phyloP scores from a whole-genome alignment of 2,329 filamentous ascomycete species.

The Tothia fuscella region DNA sequence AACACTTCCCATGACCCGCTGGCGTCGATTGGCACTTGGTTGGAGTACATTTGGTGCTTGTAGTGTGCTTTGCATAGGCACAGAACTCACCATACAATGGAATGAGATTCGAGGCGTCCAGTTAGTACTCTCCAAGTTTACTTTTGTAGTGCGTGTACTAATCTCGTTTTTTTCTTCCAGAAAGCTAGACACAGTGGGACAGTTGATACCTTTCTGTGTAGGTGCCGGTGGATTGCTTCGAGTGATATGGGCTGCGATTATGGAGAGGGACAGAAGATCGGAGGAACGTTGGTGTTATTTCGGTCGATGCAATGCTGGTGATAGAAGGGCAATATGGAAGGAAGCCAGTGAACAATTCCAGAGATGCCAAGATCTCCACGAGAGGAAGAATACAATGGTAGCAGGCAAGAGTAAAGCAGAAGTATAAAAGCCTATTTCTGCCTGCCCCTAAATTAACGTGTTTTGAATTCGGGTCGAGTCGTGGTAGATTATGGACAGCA shows the following conservation, averaged over 20 bases:
- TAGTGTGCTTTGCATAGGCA: constrained; percentile 12
- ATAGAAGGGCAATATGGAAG: constrained; percentile 1
- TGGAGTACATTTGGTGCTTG: constrained; percentile 5
- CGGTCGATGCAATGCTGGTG: not conserved
- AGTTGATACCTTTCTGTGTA: constrained; percentile 15
- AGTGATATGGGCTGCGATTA: constrained; percentile 9
- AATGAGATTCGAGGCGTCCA: constrained; percentile 17
- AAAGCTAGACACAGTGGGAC: constrained; percentile 14
- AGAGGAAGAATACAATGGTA: not conserved
- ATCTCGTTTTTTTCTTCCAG: no score
- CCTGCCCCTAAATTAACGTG: no score
- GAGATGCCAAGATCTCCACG: not conserved
- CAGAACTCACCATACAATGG: constrained; percentile 17
- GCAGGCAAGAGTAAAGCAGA: no score
- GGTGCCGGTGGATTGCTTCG: constrained; percentile 14
- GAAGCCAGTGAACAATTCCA: constrained; percentile 2
- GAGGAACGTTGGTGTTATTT: constrained; percentile 4
- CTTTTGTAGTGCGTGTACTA: no score
- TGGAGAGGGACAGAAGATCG: not conserved
- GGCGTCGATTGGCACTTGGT: not conserved
- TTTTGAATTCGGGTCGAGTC: no score
- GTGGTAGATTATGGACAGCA: no score
- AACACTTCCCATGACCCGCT: not conserved
- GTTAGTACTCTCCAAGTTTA: no score
- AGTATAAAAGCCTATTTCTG: no score